A percentile compares a stretch with the other conserved stretches of the same genome.
Conservation (phyloP, 73 alveolate genomes). For the Breviolum minutum region DNA sequence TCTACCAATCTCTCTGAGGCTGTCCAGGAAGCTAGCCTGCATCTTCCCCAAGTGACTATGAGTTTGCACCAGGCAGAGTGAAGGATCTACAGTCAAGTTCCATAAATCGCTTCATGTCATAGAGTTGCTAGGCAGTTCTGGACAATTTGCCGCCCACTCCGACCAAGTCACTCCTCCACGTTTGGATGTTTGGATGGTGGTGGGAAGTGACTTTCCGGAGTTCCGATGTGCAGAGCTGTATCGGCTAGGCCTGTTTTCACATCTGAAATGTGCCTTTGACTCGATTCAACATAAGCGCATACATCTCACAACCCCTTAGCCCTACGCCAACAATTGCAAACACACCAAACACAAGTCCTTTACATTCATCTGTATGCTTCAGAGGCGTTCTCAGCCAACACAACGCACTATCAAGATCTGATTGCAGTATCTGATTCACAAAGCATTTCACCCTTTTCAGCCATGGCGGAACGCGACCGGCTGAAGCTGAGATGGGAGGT, state of each 20-base stretch:
- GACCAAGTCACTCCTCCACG: constrained; percentile 32
- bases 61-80: constrained; percentile 96
- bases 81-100: background rate
- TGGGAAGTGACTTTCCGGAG: background rate
- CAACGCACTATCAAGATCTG: background rate
- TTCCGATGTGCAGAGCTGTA: no score
- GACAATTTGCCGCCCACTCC: constrained; percentile 95
- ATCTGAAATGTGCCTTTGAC: no score
- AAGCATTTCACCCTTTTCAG: background rate
- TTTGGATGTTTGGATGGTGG: background rate
- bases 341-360: background rate
- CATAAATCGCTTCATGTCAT: background rate
- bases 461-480: background rate
- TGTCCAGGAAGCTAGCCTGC: constrained; percentile 96
- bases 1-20: background rate
- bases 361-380: background rate
- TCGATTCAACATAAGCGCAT: no score
- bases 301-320: no score
- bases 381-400: background rate
- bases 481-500: constrained; percentile 62
- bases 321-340: no score
- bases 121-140: constrained; percentile 43
- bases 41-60: constrained; percentile 96
- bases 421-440: no score
- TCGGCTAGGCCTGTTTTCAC: no score